Evolutionary conservation across 2,329 filamentous ascomycete species (phyloP), one percentile per base, ranked within the genome.

Genomic region (Pseudogymnoascus sp.): DNA sequence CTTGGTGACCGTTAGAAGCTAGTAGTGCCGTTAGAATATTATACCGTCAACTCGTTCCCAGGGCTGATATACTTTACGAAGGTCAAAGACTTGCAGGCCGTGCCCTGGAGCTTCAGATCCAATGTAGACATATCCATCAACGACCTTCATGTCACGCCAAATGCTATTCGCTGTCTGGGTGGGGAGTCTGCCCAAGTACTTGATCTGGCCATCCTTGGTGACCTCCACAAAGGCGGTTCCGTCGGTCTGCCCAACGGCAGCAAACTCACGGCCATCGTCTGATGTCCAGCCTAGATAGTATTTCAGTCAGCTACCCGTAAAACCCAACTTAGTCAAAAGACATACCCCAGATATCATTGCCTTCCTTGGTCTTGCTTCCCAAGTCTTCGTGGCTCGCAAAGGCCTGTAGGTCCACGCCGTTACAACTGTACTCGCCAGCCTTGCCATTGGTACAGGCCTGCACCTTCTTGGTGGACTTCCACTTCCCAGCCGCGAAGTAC

Each of bases 11-110:
- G 49, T 55, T 28, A 55, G n/a, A 12, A 55, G 28, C 49, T 55
- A 55, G 49, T 35, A 21, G 28, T 18, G 21, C 5, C 5, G 28
- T 55, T 55, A 55, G 49, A 35, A 35, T 55, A 21, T 18, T 33
- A 33, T 33, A 35, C 18, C 25, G 33, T 31, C 28, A 14, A 21
- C n/a, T 33, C n/a, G 11, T 33, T 33, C 5, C 16, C 49, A 59
- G 60, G 40, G 66, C 72, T 69, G 61, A 77, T 64, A 66, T 31
- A 78, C 72, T 69, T 75, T 81, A 65, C 74, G 79, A 78, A 82
- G 77, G 66, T 84, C 81, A 65, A 83, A 84, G 67, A 83, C 78
- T 69, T 84, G 81, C 49, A 84, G 77, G 37, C 78, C 77, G 66
- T 83, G 81, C 59, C 71, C 69, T 9, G 69, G 68, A 16, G 77